Base-by-base conservation (phyloP, 2,329 filamentous ascomycete genomes). In the Diaporthe nobilis region DNA sequence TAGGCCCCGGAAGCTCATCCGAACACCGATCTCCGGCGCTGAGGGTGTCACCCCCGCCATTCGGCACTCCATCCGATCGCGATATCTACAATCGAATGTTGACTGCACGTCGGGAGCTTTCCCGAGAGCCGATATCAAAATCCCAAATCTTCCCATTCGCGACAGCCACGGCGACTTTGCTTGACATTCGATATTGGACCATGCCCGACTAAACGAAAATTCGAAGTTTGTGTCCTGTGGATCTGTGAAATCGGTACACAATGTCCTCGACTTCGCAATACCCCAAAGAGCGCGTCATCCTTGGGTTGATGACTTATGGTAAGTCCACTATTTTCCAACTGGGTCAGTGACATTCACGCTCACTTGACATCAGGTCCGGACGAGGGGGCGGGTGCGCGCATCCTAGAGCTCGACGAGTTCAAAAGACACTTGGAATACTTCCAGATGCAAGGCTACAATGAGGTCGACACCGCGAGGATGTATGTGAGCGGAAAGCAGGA, bases 391-490 rank as follows among this genome's bases (percentile, higher is more conserved):
- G 94, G 94, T 49, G 94, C 93, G 60, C 92, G 95, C 61, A 92
- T 98, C 81, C 96, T 94, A 13, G 86, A 88, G 73, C 44, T 88
- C 2, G 83, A 91, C 75, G 92, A 94, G 58, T 95, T 93, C 86
- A 94, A 92, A 79, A 90, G 90, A 79, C 90, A 90, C 58, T 90
- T 98, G 51, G 93, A 96, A 82, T 88, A 92, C 78, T 92, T 98
- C 81, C 94, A 96, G 83, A 86, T 88, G n/a, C 89, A 92, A 75
- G 95, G 95, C 51, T 96, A 97, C 86, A 92, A 92, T 81, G 95
- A 98, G 82, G 85, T 98, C 51, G 95, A 98, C 82, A 98, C 95
- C 1, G 95, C 95, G 0, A 90, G 94, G 37, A 82, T 91, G 75
- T 98, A 98, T 80, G 86, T 94, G 22, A 92, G 85, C 63, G 91